Evolutionary conservation across 768 basidiomycete genomes (phyloP).

Genomic region (Trametes villosa): DNA sequence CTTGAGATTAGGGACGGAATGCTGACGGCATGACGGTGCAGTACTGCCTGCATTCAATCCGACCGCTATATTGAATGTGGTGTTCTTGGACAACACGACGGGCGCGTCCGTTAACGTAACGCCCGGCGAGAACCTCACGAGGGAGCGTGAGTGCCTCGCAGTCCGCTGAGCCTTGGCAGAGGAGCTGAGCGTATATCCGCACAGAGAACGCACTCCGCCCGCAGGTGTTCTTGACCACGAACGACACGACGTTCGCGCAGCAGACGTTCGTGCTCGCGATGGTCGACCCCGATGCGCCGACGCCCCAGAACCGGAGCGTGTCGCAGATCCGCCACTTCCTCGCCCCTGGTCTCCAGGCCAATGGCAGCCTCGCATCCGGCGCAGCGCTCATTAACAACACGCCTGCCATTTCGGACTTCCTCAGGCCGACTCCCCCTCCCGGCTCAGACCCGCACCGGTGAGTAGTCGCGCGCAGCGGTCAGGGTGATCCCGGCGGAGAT

Average conservation of each 20-base stretch:
- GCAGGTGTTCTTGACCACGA: constrained; percentile 9
- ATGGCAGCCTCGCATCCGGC: constrained; percentile 13
- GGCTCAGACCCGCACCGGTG: constrained; percentile 40
- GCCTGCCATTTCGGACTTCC: constrained; percentile 36
- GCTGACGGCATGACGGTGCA: not conserved
- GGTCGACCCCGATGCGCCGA: constrained; percentile 41
- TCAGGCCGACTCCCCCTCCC: constrained; percentile 36
- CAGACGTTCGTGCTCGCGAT: constrained; percentile 37
- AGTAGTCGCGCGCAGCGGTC: not conserved
- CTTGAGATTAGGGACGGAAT: not conserved
- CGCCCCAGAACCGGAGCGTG: constrained; percentile 33
- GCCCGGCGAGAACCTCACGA: constrained; percentile 20
- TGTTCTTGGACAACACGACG: constrained; percentile 22
- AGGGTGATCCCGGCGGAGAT: not conserved
- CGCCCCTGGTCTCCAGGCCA: constrained; percentile 29
- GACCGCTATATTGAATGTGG: constrained; percentile 19
- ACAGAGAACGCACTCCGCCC: constrained; percentile 22
- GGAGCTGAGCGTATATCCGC: not conserved
- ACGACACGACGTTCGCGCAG: constrained; percentile 8
- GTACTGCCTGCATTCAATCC: constrained; percentile 22
- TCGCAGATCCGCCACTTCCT: constrained; percentile 38
- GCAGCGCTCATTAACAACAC: constrained; percentile 34
- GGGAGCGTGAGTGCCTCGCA: constrained; percentile 18
- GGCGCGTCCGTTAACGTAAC: constrained; percentile 15
- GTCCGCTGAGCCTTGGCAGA: not conserved